Evolutionary conservation across 768 basidiomycete species (phyloP).

Genomic region (Filobasidium wieringae): DNA sequence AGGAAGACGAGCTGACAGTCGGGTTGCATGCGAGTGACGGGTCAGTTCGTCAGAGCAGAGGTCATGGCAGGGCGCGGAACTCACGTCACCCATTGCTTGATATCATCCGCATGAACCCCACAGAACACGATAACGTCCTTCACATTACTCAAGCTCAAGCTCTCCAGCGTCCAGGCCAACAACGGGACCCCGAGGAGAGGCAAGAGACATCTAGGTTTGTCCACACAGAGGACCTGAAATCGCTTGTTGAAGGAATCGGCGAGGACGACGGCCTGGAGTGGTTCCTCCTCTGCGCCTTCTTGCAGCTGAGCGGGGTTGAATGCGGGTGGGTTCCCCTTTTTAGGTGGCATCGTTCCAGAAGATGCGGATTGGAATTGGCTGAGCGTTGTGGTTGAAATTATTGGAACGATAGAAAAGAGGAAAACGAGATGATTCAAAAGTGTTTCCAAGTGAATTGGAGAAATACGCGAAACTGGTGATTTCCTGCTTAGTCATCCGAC

Average conservation of each 20-base stretch:
- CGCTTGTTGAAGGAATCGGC: conserved; percentile 93
- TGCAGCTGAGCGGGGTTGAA: neutral
- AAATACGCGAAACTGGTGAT: too few relatives aligned
- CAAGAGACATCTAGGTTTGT: conserved; percentile 78
- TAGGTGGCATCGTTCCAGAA: neutral
- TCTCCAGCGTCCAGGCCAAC: conserved; percentile 93
- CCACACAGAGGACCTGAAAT: conserved; percentile 76
- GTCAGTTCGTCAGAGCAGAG: neutral
- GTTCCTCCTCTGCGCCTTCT: conserved; percentile 49
- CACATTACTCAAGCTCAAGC: conserved; percentile 83
- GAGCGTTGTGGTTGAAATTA: too few relatives aligned
- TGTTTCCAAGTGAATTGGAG: too few relatives aligned
- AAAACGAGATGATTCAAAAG: too few relatives aligned
- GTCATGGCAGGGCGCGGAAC: conserved; percentile 32
- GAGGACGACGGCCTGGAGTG: conserved; percentile 85
- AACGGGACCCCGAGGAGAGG: conserved; percentile 89
- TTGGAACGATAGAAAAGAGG: too few relatives aligned
- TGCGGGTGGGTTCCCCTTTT: neutral
- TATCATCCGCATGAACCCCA: conserved; percentile 73
- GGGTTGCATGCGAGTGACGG: neutral
- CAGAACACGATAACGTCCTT: conserved; percentile 94
- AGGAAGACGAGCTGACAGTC: conserved; percentile 3
- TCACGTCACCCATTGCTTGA: conserved; percentile 74
- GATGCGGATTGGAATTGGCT: neutral
- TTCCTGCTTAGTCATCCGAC: too few relatives aligned